These are phyloP conservation scores for Pleurotus eryngii DNA, from an alignment of 768 basidiomycete species.

Conservation along the genomic window DNA sequence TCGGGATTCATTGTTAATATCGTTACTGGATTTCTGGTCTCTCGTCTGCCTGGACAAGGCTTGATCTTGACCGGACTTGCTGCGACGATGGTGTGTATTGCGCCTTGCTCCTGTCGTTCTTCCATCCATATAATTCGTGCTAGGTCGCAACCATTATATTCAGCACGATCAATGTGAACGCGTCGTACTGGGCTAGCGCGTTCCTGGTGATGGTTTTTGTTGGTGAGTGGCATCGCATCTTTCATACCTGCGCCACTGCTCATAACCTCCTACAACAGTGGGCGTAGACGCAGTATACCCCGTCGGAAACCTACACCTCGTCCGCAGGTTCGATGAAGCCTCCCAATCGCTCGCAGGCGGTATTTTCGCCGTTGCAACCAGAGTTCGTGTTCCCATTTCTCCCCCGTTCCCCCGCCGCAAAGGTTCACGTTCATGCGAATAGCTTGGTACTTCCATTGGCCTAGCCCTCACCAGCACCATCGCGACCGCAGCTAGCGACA, in stretches of 20 bases:
- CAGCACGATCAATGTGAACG: conserved; percentile 25
- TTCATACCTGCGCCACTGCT: too few relatives aligned
- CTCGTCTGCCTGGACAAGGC: conserved; percentile 22
- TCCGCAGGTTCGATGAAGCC: conserved; percentile 24
- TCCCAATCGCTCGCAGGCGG: conserved; percentile 32
- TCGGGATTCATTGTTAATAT: conserved; percentile 19
- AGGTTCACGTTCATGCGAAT: background rate
- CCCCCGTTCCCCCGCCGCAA: background rate
- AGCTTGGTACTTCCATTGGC: conserved; percentile 33
- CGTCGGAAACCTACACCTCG: conserved; percentile 27
- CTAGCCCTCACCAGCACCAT: conserved; percentile 29
- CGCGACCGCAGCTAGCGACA: conserved; percentile 22
- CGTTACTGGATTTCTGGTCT: conserved; percentile 18
- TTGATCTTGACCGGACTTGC: conserved; percentile 27
- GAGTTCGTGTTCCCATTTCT: conserved; percentile 12
- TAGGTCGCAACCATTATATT: conserved; percentile 28
- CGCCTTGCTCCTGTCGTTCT: background rate
- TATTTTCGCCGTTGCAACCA: conserved; percentile 29
- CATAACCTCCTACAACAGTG: conserved; percentile 4
- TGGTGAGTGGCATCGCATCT: conserved; percentile 3
- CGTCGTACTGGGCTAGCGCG: conserved; percentile 29
- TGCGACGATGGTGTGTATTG: conserved; percentile 21
- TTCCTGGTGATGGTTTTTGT: conserved; percentile 28
- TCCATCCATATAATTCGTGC: background rate
- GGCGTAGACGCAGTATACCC: conserved; percentile 29